These are phyloP conservation scores for Lachnellula occidentalis DNA, from an alignment of 2,329 filamentous ascomycete species.

Conservation along the genomic window DNA sequence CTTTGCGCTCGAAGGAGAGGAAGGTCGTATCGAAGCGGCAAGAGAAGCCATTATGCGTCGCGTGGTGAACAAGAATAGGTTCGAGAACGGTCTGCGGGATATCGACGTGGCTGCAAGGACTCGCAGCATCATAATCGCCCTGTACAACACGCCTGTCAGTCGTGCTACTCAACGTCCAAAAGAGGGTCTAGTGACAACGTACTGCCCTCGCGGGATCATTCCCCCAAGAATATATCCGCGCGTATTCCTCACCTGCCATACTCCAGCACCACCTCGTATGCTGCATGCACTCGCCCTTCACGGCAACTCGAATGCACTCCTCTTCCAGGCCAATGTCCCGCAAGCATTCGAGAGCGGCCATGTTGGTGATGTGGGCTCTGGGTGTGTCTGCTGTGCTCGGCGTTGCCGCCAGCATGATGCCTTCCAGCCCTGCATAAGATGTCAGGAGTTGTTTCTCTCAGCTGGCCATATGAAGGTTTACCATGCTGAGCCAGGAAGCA, in stretches of 20 bases:
- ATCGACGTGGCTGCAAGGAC: constrained; percentile 39
- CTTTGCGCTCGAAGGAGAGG: constrained; percentile 27
- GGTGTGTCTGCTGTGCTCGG: constrained; percentile 50
- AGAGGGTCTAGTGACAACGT: neutral
- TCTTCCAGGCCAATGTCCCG: constrained; percentile 46
- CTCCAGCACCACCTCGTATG: constrained; percentile 49
- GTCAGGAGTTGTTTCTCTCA: neutral
- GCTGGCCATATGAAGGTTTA: constrained; percentile 18
- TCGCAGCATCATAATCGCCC: constrained; percentile 39
- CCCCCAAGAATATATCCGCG: constrained; percentile 46
- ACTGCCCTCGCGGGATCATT: constrained; percentile 41
- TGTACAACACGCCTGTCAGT: constrained; percentile 12
- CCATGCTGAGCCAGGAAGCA: constrained; percentile 47
- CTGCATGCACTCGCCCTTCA: constrained; percentile 38
- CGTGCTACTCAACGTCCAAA: neutral
- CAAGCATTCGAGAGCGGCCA: constrained; percentile 49
- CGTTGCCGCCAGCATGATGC: constrained; percentile 47
- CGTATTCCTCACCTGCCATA: constrained; percentile 49
- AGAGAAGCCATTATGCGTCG: constrained; percentile 36
- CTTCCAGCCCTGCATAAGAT: constrained; percentile 37
- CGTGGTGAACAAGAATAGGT: constrained; percentile 40
- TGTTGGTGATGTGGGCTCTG: constrained; percentile 56
- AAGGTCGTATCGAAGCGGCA: constrained; percentile 40
- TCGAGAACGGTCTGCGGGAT: constrained; percentile 45
- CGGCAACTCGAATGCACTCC: constrained; percentile 34